These are phyloP conservation scores for Sphagnum contortum DNA, from an alignment of 225 moss, liverwort and hornwort genomes.

Conservation along the genomic window DNA sequence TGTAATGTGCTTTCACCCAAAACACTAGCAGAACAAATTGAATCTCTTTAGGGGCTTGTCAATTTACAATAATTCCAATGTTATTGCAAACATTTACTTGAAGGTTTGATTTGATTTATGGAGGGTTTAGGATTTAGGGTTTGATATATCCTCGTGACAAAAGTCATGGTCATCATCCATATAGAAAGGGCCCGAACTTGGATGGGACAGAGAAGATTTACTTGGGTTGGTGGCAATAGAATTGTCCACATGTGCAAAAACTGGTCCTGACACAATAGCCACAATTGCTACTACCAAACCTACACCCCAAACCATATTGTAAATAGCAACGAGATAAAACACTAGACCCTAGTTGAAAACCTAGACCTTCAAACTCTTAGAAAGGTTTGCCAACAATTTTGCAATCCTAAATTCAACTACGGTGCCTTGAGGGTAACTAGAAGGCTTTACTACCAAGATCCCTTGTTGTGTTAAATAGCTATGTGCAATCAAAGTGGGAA, in stretches of 20 bases:
- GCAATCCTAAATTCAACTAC: neutral
- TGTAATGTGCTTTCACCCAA: too few species aligned
- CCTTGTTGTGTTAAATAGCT: neutral
- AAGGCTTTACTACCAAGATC: neutral
- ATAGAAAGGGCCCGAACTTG: conserved; percentile 49
- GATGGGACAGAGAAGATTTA: conserved; percentile 45
- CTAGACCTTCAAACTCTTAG: neutral
- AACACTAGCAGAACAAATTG: too few species aligned
- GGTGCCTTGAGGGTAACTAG: neutral
- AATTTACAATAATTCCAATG: too few species aligned
- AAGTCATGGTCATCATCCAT: conserved; percentile 76
- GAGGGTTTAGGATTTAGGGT: too few species aligned
- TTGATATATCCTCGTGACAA: conserved; percentile 43
- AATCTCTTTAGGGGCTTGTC: too few species aligned
- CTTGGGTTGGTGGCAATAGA: conserved; percentile 38
- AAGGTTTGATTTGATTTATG: too few species aligned
- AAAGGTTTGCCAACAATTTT: too few species aligned
- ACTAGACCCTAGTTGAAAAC: neutral
- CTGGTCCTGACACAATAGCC: conserved; percentile 49
- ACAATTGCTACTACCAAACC: conserved; percentile 55
- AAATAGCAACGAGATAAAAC: neutral
- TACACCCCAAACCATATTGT: conserved; percentile 8
- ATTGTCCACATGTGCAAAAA: conserved; percentile 56
- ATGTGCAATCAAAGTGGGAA: neutral
- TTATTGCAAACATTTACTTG: too few species aligned